phyloP scores from a whole-genome alignment of 192 early-diverging fungal species.

The Backusella liffmaniae region DNA sequence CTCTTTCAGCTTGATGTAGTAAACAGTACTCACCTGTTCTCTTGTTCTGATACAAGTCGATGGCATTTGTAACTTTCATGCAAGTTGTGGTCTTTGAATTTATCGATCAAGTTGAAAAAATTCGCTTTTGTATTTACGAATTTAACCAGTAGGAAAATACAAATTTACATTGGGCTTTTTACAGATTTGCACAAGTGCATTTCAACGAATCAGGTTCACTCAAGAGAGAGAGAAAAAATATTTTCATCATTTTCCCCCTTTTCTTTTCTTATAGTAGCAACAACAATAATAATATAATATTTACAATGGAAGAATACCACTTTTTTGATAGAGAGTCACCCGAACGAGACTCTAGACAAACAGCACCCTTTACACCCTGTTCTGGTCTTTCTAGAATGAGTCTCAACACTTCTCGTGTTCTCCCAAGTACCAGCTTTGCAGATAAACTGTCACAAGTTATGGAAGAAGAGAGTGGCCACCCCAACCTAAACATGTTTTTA shows the following conservation, averaged over 20 bases:
- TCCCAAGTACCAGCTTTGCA: neutral
- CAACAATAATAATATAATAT: neutral
- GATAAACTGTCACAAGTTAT: neutral
- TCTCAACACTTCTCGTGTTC: neutral
- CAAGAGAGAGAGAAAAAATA: neutral
- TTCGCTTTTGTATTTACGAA: neutral
- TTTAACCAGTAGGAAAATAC: neutral
- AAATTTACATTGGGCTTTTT: neutral
- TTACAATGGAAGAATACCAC: neutral
- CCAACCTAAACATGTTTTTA: neutral
- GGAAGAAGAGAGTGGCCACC: neutral
- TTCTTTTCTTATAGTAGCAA: neutral
- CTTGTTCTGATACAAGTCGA: no score
- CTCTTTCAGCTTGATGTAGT: no score
- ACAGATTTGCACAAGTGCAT: neutral
- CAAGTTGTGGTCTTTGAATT: no score
- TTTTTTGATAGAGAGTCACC: neutral
- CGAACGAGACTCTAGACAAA: neutral
- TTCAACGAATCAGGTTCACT: neutral
- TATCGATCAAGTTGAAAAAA: neutral
- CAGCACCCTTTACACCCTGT: neutral
- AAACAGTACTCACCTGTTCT: no score
- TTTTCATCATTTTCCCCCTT: neutral
- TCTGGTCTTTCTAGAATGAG: conserved; percentile 1
- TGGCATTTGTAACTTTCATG: no score